These are phyloP conservation scores for Myxozyma mucilagina DNA, from an alignment of 805 yeast species.

Conservation along the genomic window DNA sequence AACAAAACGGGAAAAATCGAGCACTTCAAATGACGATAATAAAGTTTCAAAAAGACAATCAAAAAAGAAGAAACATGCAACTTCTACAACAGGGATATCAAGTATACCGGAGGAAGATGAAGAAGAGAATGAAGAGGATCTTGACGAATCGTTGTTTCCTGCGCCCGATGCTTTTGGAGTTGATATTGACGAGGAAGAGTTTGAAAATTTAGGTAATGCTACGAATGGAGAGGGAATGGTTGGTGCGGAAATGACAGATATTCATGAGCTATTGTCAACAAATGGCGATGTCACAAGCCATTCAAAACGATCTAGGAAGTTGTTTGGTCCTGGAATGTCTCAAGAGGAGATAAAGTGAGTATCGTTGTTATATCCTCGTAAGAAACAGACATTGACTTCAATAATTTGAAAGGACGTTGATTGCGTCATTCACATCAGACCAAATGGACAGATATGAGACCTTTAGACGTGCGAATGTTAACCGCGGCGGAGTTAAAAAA, in stretches of 20 bases:
- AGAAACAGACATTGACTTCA: not conserved
- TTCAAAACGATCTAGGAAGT: not conserved
- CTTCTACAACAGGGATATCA: not conserved
- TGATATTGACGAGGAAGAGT: slow-evolving; percentile 1
- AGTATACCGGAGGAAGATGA: not conserved
- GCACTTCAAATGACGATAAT: not conserved
- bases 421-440: slow-evolving; percentile 72
- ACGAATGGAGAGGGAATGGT: not conserved
- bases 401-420: slow-evolving; percentile 40
- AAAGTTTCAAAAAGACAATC: not conserved
- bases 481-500: slow-evolving; percentile 74
- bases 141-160: slow-evolving; percentile 8
- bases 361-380: not conserved
- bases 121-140: slow-evolving; percentile 4
- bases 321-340: slow-evolving; percentile 24
- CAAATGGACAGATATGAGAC: slow-evolving; percentile 88
- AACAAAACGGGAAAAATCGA: not conserved
- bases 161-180: slow-evolving; percentile 17
- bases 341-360: slow-evolving; percentile 22
- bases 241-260: not conserved
- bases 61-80: not conserved
- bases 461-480: slow-evolving; percentile 73
- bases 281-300: not conserved
- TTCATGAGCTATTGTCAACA: not conserved
- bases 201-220: not conserved